phyloP scores from a whole-genome alignment of 495 filamentous ascomycete genomes.

The Hypomontagnella monticulosa region DNA sequence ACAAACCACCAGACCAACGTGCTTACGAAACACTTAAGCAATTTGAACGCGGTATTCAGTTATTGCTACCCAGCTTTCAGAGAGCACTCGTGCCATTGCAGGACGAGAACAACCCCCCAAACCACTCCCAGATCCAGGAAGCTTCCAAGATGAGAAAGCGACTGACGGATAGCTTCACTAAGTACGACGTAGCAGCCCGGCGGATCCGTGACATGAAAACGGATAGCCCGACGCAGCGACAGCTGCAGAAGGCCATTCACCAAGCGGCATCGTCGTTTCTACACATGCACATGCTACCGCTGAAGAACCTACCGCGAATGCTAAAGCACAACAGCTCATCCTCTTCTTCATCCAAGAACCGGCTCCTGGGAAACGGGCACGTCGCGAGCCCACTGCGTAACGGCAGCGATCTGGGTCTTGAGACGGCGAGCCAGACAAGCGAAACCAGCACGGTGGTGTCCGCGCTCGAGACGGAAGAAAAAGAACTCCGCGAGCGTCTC shows the following conservation, averaged over 20 bases:
- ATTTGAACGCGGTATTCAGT: conserved; percentile 87
- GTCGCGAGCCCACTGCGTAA: conserved; percentile 54
- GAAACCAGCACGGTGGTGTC: conserved; percentile 72
- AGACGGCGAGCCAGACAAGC: conserved; percentile 68
- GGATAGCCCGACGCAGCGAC: conserved; percentile 74
- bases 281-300: conserved; percentile 89
- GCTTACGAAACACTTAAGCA: conserved; percentile 88
- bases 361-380: conserved; percentile 49
- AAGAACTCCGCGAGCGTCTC: conserved; percentile 80
- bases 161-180: conserved; percentile 87
- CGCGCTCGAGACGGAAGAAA: conserved; percentile 85
- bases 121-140: conserved; percentile 79
- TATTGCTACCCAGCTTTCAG: conserved; percentile 88
- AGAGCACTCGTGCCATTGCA: conserved; percentile 69
- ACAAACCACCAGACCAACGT: conserved; percentile 77
- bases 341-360: conserved; percentile 47
- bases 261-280: conserved; percentile 85
- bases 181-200: conserved; percentile 87
- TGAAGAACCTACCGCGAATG: conserved; percentile 85
- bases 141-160: conserved; percentile 91
- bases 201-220: conserved; percentile 81
- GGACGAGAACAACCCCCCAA: conserved; percentile 65
- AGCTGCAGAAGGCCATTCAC: conserved; percentile 85
- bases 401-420: conserved; percentile 55
- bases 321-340: conserved; percentile 73